Conservation (phyloP, 441 rosid genomes). For the Erodium moschatum region DNA sequence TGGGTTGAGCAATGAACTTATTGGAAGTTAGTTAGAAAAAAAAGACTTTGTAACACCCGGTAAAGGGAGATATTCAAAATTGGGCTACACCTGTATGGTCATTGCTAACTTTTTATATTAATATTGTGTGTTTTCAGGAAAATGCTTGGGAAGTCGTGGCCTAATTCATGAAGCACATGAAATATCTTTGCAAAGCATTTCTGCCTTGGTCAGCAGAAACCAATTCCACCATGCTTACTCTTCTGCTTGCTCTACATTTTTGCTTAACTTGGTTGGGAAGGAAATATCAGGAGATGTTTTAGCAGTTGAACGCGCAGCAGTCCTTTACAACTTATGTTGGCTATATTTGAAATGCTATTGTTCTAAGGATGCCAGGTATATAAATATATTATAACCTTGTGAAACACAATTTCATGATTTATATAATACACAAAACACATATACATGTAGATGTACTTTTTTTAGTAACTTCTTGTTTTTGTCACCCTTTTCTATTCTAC, state of each 20-base stretch:
- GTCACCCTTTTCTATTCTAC: slow-evolving; percentile 24
- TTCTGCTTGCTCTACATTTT: slow-evolving; percentile 27
- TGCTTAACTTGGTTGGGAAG: slow-evolving; percentile 59
- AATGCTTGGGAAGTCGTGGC: slow-evolving; percentile 45
- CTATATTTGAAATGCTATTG: slow-evolving; percentile 41
- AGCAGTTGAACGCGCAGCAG: slow-evolving; percentile 59
- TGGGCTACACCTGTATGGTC: not conserved
- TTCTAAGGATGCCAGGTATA: slow-evolving; percentile 52
- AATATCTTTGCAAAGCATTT: slow-evolving; percentile 49
- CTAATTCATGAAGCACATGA: slow-evolving; percentile 59
- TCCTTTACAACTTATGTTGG: slow-evolving; percentile 63
- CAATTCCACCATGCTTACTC: slow-evolving; percentile 28
- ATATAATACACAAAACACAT: not conserved
- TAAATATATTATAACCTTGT: slow-evolving; percentile 4
- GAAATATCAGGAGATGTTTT: slow-evolving; percentile 53
- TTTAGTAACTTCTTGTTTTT: not conserved
- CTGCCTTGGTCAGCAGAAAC: slow-evolving; percentile 43
- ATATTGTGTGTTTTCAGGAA: slow-evolving; percentile 42
- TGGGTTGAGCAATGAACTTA: not conserved
- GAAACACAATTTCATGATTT: not conserved
- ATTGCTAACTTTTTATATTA: not conserved
- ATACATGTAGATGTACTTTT: not conserved
- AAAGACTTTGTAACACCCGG: not conserved
- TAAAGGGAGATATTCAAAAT: not conserved
- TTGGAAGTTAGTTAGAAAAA: not conserved